Base-by-base conservation (phyloP, 805 yeast genomes). In the Maudiozyma turicensis region DNA sequence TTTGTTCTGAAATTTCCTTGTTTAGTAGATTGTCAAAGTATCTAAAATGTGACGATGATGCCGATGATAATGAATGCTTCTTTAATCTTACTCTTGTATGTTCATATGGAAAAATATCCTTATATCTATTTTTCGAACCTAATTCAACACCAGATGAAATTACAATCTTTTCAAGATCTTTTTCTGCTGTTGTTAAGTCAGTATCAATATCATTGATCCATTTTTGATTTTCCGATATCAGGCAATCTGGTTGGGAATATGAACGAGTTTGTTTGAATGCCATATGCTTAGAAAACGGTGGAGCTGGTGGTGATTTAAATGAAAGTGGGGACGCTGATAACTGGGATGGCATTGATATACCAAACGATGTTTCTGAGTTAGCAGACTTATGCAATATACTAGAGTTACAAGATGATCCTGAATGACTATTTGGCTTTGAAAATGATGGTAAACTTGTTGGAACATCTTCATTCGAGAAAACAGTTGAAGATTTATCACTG, bases 71-170 rank as follows among this genome's bases (percentile, higher is more conserved):
- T 13, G 55, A 52, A 7, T 26, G 41, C 44, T 61, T 55, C 48
- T 66, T 64, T 44, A 86, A 68, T 51, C 77, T 77, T 10, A 91
- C 96, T 50, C 96, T 72, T 4, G 95, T 77, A 58, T 86, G 91
- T 60, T 86, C 95, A 65, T 78, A 90, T 4, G 95, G 89, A 59
- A 85, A 83, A 41, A 90, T 86, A 63, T 90, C 95, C 58, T 86
- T 84, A 70, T 90, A 90, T 51, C 98, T 69, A 65, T 90, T 88
- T 60, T 89, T 89, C 47, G 75, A 65, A 29, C 95, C 91, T 41
- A 81, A 73, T 64, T 88, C 95, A 40, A 89, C 81, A 6, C 96
- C 96, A 5, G 84, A 78, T 35, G 82, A 77, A 33, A 86, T 75
- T 31, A 71, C 61, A 26, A 80, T 49, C 32, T 48, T 48, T 13